Base-by-base conservation (phyloP, 495 filamentous ascomycete genomes). In the Bryoglossum gracile region DNA sequence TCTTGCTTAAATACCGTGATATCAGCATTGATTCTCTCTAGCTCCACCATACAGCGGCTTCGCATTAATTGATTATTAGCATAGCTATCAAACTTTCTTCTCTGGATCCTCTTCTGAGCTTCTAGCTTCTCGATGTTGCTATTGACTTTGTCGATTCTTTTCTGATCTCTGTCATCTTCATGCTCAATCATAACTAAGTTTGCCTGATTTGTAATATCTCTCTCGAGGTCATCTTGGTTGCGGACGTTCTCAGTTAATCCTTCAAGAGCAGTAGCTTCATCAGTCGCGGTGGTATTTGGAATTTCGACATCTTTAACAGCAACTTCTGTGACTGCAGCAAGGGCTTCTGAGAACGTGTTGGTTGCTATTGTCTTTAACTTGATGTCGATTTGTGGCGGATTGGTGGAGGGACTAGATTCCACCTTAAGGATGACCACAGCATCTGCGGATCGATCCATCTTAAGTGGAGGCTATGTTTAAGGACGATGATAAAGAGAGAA, bases 151-250 rank as follows among this genome's bases (percentile, higher is more conserved):
- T 91, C 85, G 43, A 95, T 77, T 48, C 91, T 79, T 61, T 88
- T 92, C 49, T 80, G 76, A 54, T 98, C 92, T 42, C 83, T 78
- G 65, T 92, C 87, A 60, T 96, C 83, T 19, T 91, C 89, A 58
- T 86, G 83, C 54, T 89, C 86, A 22, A 77, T 78, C 37, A 96
- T 72, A 9, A 86, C 68, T 50, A 78, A 75, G 54, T 87, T 89
- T 1, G 91, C 90, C 70, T 94, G 71, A 13, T 66, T 54, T 8
- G 71, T 75, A 51, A 89, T 82, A 40, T 89, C 86, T 48, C 83
- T 73, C 57, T 91, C 85, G 2, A 91, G 72, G 43, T 94, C 88
- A 65, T 90, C 83, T 61, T 95, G 89, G 59, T 92, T 75, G 22
- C 87, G 81, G 24, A 92, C 78, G 49, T 83, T 78, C 26, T 82